These are phyloP conservation scores for Mycena rebaudengoi DNA, from an alignment of 768 basidiomycete species.

Conservation along the genomic window DNA sequence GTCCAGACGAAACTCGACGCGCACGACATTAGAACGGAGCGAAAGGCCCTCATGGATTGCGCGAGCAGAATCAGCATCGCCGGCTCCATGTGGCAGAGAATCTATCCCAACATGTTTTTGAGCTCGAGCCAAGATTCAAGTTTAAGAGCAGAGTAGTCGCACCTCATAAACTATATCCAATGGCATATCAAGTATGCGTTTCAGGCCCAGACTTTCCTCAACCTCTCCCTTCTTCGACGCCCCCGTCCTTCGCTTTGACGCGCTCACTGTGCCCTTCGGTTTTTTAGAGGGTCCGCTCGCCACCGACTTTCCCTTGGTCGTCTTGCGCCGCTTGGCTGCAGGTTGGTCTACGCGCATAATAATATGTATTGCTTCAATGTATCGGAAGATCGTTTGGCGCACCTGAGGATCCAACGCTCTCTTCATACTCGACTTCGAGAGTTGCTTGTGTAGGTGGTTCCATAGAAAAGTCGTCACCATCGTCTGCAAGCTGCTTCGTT, in stretches of 20 bases:
- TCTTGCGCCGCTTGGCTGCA: constrained; percentile 7
- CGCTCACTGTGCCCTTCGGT: background rate
- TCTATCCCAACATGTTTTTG: background rate
- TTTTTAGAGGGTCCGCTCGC: background rate
- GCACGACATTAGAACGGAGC: background rate
- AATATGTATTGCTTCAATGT: no score
- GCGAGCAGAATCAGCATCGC: background rate
- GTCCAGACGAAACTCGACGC: background rate
- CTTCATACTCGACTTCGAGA: no score
- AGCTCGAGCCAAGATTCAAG: background rate
- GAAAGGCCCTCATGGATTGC: background rate
- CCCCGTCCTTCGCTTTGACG: background rate
- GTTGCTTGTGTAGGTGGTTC: no score
- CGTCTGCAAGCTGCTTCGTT: no score
- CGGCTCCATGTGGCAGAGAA: background rate
- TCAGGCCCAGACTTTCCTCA: background rate
- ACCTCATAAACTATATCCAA: constrained; percentile 5
- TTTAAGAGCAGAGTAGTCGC: no score
- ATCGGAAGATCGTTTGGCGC: background rate
- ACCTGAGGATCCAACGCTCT: background rate
- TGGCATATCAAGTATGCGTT: background rate
- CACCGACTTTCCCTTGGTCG: background rate
- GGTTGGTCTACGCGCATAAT: background rate
- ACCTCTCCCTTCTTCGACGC: background rate
- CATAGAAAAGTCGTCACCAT: no score